A percentile compares a stretch with the other conserved stretches of the same genome.
These are phyloP conservation scores for Glycine soja DNA, from an alignment of 306 rosid species.

Conservation along the genomic window DNA sequence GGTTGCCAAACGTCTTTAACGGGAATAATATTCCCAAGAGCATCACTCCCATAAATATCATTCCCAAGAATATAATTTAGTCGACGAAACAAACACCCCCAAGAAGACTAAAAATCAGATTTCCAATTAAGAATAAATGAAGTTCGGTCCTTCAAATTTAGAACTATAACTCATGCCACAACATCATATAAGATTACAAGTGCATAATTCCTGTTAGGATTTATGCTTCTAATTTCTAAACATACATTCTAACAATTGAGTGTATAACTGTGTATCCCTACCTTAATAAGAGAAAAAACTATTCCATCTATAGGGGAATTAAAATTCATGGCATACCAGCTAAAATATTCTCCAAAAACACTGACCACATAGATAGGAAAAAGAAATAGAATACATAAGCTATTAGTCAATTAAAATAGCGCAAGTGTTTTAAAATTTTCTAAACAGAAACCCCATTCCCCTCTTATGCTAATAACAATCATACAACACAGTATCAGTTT, in stretches of 20 bases:
- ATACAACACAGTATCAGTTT: neutral
- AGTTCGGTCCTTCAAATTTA: neutral
- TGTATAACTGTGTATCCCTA: neutral
- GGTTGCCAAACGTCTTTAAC: too few species aligned
- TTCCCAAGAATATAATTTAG: too few species aligned
- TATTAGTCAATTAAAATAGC: neutral
- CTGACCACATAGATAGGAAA: neutral
- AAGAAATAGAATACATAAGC: neutral
- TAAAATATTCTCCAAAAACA: conserved; percentile 1
- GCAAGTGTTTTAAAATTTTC: neutral
- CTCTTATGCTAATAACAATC: neutral
- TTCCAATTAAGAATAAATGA: neutral
- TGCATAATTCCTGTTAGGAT: neutral
- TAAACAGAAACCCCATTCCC: neutral
- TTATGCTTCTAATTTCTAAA: neutral
- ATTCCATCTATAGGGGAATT: neutral
- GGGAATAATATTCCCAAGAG: too few species aligned
- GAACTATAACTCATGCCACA: neutral
- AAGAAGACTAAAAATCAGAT: neutral
- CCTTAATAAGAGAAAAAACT: conserved; percentile 16
- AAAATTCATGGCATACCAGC: neutral
- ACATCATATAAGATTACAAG: neutral
- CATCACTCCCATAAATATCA: too few species aligned
- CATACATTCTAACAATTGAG: neutral
- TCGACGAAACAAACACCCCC: too few species aligned